Evolutionary conservation across 1,284 basidiomycete species (phyloP).

Genomic region (Gomphus bonarii): DNA sequence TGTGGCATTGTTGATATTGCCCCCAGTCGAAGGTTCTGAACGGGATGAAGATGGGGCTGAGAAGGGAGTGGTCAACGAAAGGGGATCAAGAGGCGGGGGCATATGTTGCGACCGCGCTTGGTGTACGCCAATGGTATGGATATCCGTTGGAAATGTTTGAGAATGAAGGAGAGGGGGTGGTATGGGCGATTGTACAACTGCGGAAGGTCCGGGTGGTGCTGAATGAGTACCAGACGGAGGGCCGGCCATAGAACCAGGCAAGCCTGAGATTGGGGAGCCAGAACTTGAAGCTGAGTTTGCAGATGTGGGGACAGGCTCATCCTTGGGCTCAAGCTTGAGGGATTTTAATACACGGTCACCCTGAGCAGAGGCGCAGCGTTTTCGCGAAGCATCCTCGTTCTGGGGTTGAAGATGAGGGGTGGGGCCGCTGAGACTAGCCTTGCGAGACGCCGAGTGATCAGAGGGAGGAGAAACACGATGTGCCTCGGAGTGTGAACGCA

Average conservation of each 20-base stretch:
- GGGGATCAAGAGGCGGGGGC: neutral
- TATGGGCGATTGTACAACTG: neutral
- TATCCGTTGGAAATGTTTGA: neutral
- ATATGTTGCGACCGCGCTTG: neutral
- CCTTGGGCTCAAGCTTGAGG: constrained; percentile 57
- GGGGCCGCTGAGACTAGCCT: constrained; percentile 3
- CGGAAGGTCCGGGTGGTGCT: constrained; percentile 21
- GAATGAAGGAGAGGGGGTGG: constrained; percentile 3
- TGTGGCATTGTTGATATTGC: neutral
- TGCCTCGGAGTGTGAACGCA: neutral
- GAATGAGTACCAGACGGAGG: constrained; percentile 21
- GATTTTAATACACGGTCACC: constrained; percentile 53
- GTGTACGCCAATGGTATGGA: neutral
- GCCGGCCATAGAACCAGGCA: constrained; percentile 18
- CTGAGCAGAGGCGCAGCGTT: constrained; percentile 56
- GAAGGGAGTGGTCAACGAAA: neutral
- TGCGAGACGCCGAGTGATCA: constrained; percentile 1
- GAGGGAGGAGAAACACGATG: constrained; percentile 7
- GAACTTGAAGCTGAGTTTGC: constrained; percentile 17
- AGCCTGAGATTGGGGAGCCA: constrained; percentile 17
- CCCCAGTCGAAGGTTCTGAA: neutral
- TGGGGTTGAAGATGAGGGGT: constrained; percentile 12
- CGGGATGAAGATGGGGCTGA: neutral
- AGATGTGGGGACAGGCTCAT: constrained; percentile 28
- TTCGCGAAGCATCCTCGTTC: constrained; percentile 33